A percentile compares a stretch with the other conserved stretches of the same genome.
phyloP scores from a whole-genome alignment of 2,329 filamentous ascomycete genomes.

The Hypoxylon sp. region DNA sequence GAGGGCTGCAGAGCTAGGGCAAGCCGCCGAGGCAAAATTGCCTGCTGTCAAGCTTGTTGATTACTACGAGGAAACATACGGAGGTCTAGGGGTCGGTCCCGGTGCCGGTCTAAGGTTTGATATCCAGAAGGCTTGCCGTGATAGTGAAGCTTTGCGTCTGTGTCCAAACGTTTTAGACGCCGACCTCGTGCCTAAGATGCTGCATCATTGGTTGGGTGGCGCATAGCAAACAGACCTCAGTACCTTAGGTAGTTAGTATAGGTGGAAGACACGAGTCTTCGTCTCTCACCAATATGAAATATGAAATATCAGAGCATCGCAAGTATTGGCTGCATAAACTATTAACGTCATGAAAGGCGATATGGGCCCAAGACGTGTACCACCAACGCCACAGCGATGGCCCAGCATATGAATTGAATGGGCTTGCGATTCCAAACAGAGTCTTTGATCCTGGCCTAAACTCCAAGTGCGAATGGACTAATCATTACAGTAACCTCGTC shows the following conservation, averaged over 20 bases:
- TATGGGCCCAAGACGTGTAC: background rate
- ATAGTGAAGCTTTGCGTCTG: slow-evolving; percentile 43
- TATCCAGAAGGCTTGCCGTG: slow-evolving; percentile 39
- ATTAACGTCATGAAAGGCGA: slow-evolving; percentile 3
- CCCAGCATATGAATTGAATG: slow-evolving; percentile 6
- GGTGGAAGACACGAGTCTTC: background rate
- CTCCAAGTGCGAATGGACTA: slow-evolving; percentile 24
- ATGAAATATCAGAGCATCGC: background rate
- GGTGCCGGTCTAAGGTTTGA: slow-evolving; percentile 38
- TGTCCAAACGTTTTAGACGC: slow-evolving; percentile 45
- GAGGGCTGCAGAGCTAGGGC: slow-evolving; percentile 44
- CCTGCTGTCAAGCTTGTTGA: slow-evolving; percentile 46
- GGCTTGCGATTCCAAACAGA: slow-evolving; percentile 25
- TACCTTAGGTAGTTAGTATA: background rate
- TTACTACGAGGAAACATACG: slow-evolving; percentile 46
- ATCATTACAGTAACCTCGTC: slow-evolving; percentile 34
- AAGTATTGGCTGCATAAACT: background rate
- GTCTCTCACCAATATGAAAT: background rate
- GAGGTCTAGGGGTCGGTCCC: slow-evolving; percentile 23
- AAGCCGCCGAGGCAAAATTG: slow-evolving; percentile 43
- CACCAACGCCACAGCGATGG: slow-evolving; percentile 1
- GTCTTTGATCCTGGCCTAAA: slow-evolving; percentile 16
- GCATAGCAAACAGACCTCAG: background rate
- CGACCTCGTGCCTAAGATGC: slow-evolving; percentile 47
- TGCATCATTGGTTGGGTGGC: slow-evolving; percentile 44